These are phyloP conservation scores for Xylariaceae sp. DNA, from an alignment of 2,329 filamentous ascomycete genomes.

Conservation along the genomic window DNA sequence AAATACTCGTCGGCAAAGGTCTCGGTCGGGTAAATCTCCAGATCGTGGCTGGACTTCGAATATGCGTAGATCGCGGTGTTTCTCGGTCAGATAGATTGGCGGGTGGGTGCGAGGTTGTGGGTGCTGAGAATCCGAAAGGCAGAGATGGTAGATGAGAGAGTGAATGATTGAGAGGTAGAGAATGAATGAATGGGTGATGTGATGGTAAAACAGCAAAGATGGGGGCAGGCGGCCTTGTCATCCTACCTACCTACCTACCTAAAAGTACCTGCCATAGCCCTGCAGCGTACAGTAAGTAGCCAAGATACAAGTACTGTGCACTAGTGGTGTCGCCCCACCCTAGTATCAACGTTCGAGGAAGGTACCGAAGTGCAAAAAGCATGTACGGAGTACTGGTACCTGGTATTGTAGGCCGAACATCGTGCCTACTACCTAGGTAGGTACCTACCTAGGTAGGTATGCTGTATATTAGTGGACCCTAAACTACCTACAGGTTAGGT, in stretches of 20 bases:
- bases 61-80: neutral
- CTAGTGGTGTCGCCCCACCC: neutral
- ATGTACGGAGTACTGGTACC: too few species aligned
- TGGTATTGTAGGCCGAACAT: too few species aligned
- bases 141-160: neutral
- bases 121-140: constrained; percentile 18
- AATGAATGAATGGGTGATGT: constrained; percentile 2
- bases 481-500: too few species aligned
- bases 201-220: constrained; percentile 12
- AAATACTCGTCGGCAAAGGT: neutral
- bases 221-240: constrained; percentile 22
- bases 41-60: constrained; percentile 3
- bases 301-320: neutral
- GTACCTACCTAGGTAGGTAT: neutral
- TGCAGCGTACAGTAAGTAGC: neutral
- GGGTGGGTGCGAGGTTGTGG: constrained; percentile 5
- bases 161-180: neutral
- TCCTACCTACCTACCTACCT: constrained; percentile 10
- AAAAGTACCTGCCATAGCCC: neutral
- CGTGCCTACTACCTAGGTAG: neutral
- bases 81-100: constrained; percentile 4
- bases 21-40: constrained; percentile 2
- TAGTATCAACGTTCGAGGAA: neutral
- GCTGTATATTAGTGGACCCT: too few species aligned
- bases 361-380: neutral